Base-by-base conservation (phyloP, 305 asterid genomes). In the Rubia balearica region DNA sequence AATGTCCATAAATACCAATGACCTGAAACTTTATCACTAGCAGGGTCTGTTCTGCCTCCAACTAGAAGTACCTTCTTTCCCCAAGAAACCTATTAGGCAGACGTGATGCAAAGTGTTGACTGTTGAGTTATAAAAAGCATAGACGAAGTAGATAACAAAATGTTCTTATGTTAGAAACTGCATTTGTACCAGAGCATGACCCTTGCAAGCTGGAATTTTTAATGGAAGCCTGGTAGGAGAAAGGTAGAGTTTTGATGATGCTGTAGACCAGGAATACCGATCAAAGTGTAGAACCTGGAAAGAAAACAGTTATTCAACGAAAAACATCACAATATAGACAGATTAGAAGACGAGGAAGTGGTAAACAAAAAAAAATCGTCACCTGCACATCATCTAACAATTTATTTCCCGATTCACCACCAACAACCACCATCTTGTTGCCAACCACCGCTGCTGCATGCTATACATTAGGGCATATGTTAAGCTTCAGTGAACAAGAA, bases 141-240 rank as follows among this genome's bases (percentile, higher is more conserved):
- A 42, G n/a, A 45, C 53, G 17, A 12, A 67, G 62, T 49, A 67
- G 61, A 33, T 67, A 45, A 61, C 61, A 60, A 60, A 30, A 67
- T 12, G 19, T 33, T 13, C 55, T 51, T 19, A 5, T 0, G n/a
- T 3, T 14, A 53, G 22, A 65, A 22, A 5, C 21, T 43, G 24
- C n/a, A 55, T 30, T 17, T 43, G n/a, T 94, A 95, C 99, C 98
- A 95, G 80, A 82, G 89, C 55, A 79, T 95, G 99, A 76, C 97
- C 98, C 89, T 84, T 95, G 98, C 99, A 95, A 70, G 99, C 92
- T 49, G 98, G 98, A 53, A 95, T 90, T 80, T 91, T 95, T 40
- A 90, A 84, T 1, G 96, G 98, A 77, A 91, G 87, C 81, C 87
- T 90, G 69, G 94, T 85, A 4, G 99, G 98, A 46, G 99, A 95